Evolutionary conservation across 1,139 yeast species (phyloP).

Genomic region (Yamadazyma dendronema): DNA sequence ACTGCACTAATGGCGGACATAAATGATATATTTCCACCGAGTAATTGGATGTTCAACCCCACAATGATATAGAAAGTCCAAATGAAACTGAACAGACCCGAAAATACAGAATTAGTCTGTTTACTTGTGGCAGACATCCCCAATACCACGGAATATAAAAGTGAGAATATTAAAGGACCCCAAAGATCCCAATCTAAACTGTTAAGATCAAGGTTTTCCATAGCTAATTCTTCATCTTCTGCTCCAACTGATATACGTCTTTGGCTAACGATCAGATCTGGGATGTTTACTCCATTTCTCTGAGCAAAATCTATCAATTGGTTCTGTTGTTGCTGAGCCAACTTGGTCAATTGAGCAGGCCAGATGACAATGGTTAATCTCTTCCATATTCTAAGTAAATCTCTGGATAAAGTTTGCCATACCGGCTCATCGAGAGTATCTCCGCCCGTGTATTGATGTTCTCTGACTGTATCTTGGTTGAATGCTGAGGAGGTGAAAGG

Average conservation of each 20-base stretch:
- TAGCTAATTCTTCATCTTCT: slow-evolving; percentile 27
- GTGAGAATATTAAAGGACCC: slow-evolving; percentile 82
- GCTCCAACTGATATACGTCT: slow-evolving; percentile 30
- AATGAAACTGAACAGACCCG: slow-evolving; percentile 43
- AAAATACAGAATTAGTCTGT: slow-evolving; percentile 49
- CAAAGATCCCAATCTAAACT: slow-evolving; percentile 80
- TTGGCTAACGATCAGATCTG: slow-evolving; percentile 33
- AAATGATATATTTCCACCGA: slow-evolving; percentile 69
- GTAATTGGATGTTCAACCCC: slow-evolving; percentile 68
- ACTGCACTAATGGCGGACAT: slow-evolving; percentile 79
- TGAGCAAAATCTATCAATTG: slow-evolving; percentile 43
- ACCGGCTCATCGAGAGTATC: slow-evolving; percentile 87
- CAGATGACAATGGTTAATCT: slow-evolving; percentile 69
- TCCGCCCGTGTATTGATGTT: slow-evolving; percentile 77
- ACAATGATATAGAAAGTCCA: slow-evolving; percentile 61
- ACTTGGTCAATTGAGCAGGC: slow-evolving; percentile 53
- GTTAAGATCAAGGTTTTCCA: slow-evolving; percentile 21
- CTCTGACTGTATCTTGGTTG: slow-evolving; percentile 56
- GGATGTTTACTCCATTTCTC: slow-evolving; percentile 44
- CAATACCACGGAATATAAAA: slow-evolving; percentile 57
- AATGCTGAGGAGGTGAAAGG: slow-evolving; percentile 31
- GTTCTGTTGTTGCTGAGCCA: slow-evolving; percentile 47
- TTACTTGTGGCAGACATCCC: slow-evolving; percentile 41
- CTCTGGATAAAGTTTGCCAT: slow-evolving; percentile 63
- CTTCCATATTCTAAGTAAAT: slow-evolving; percentile 61